These are phyloP conservation scores for Tetrapisispora phaffii DNA, from an alignment of 805 yeast species.

Conservation along the genomic window DNA sequence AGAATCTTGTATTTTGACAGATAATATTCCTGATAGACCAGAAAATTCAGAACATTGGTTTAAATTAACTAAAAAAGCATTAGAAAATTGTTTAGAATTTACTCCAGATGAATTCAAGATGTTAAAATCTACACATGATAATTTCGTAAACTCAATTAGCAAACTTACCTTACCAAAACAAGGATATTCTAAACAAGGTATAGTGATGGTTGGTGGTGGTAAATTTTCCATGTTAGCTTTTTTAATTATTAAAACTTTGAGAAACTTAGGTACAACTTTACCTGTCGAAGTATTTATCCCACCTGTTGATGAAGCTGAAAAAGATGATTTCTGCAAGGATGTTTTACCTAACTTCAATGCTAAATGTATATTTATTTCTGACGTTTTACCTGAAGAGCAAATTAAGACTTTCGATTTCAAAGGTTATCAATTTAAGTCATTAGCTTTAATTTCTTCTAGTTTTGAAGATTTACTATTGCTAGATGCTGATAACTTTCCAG, in stretches of 20 bases:
- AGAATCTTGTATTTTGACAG: constrained; percentile 12
- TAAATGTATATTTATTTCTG: constrained; percentile 54
- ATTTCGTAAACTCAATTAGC: constrained; percentile 11
- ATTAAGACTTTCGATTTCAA: constrained; percentile 35
- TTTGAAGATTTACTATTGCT: constrained; percentile 64
- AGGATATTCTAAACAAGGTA: constrained; percentile 32
- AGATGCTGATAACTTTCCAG: constrained; percentile 73
- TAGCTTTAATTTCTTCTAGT: constrained; percentile 63
- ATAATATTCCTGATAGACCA: constrained; percentile 19
- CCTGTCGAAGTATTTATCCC: constrained; percentile 78
- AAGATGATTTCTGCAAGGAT: constrained; percentile 46
- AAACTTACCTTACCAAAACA: constrained; percentile 14
- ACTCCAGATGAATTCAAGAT: constrained; percentile 9
- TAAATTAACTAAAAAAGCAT: constrained; percentile 13
- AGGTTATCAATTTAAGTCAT: constrained; percentile 60
- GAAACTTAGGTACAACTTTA: constrained; percentile 42
- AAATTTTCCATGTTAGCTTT: constrained; percentile 63
- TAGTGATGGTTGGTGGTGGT: constrained; percentile 72
- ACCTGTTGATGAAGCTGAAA: constrained; percentile 52
- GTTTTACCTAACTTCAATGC: constrained; percentile 46
- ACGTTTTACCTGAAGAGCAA: constrained; percentile 42
- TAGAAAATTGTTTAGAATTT: constrained; percentile 20
- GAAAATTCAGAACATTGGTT: constrained; percentile 16
- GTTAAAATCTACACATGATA: constrained; percentile 14
- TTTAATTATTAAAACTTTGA: constrained; percentile 54